Evolutionary conservation across 192 early-diverging fungal species (phyloP).

Genomic region (Podila epigama): DNA sequence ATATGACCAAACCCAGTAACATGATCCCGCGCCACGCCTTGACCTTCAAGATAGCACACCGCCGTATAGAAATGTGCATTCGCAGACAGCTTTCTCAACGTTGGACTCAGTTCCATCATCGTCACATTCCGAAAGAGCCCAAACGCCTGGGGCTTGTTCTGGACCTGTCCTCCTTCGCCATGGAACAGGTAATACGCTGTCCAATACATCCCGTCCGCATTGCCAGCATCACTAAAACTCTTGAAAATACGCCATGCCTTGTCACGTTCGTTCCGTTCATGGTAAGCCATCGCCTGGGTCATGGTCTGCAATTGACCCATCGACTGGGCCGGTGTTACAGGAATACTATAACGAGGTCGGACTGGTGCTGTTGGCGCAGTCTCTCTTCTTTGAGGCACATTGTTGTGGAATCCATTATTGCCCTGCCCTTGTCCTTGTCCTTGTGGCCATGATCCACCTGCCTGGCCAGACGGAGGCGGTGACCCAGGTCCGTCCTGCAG

Average conservation of each 20-base stretch:
- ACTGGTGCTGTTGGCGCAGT: too few species aligned
- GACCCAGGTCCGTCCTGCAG: constrained; percentile 1
- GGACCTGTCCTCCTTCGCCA: constrained; percentile 27
- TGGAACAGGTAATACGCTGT: constrained; percentile 43
- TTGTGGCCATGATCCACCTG: too few species aligned
- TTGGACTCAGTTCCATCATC: constrained; percentile 9
- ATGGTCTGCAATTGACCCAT: constrained; percentile 3
- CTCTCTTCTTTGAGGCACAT: too few species aligned
- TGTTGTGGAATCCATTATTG: too few species aligned
- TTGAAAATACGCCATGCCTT: constrained; percentile 41
- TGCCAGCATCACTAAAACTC: constrained; percentile 16
- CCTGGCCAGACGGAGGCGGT: neutral
- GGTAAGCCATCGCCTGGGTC: constrained; percentile 17
- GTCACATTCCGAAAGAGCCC: constrained; percentile 26
- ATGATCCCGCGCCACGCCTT: constrained; percentile 25
- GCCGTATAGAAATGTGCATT: constrained; percentile 44
- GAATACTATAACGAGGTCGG: constrained; percentile 2
- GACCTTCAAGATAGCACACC: constrained; percentile 35
- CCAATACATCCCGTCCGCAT: constrained; percentile 45
- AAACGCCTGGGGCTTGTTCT: constrained; percentile 17
- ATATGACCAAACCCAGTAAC: constrained; percentile 29
- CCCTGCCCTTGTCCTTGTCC: too few species aligned
- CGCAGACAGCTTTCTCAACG: constrained; percentile 8
- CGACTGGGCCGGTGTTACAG: neutral
- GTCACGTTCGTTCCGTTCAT: constrained; percentile 27